A percentile compares a stretch with the other conserved stretches of the same genome.
These are phyloP conservation scores for Oryza punctata DNA, from an alignment of 176 grass and related monocot species.

Conservation along the genomic window DNA sequence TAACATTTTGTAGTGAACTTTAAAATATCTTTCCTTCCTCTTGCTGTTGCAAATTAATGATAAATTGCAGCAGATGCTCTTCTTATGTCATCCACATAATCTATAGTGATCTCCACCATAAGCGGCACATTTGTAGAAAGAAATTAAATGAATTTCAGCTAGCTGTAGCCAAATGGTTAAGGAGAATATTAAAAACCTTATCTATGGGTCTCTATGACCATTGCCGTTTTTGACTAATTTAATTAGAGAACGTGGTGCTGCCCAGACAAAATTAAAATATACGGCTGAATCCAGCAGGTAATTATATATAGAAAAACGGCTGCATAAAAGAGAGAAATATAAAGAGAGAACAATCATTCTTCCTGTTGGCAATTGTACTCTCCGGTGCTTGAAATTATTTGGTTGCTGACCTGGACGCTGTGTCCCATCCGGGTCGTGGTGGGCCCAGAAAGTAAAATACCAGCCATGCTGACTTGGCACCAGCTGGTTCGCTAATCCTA, in stretches of 20 bases:
- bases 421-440: slow-evolving; percentile 30
- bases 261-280: neutral
- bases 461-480: slow-evolving; percentile 33
- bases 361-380: slow-evolving; percentile 7
- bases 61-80: neutral
- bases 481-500: slow-evolving; percentile 33
- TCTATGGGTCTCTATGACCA: neutral
- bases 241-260: neutral
- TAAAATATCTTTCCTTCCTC: neutral
- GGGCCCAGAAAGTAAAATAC: slow-evolving; percentile 8
- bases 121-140: neutral
- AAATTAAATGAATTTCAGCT: neutral
- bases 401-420: slow-evolving; percentile 29
- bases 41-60: neutral
- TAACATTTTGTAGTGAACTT: neutral
- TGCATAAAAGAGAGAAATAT: slow-evolving; percentile 3
- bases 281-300: neutral
- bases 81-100: neutral
- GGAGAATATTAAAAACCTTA: neutral
- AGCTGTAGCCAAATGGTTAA: neutral
- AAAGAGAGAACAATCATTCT: slow-evolving; percentile 16
- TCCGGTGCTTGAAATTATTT: slow-evolving; percentile 2
- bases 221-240: neutral
- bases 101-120: neutral
- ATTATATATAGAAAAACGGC: neutral